Evolutionary conservation across 805 yeast species (phyloP).

Genomic region (Teunomyces atbi): DNA sequence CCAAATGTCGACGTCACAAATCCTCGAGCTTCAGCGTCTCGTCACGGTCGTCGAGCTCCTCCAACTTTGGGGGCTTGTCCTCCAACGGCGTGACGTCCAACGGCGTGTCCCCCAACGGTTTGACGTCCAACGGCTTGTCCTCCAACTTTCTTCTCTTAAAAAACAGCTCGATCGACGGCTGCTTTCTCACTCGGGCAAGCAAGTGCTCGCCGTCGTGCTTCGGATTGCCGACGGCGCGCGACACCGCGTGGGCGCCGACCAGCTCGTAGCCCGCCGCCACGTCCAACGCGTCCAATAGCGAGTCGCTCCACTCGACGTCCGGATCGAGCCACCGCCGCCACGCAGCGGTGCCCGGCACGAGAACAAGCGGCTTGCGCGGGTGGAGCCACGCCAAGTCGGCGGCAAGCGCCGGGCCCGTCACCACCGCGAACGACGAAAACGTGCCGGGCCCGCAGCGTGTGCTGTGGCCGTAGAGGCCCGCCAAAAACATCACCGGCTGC

Average conservation of each 20-base stretch:
- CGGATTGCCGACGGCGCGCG: conserved; percentile 63
- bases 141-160: conserved; percentile 11
- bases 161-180: conserved; percentile 26
- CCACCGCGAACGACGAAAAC: conserved; percentile 58
- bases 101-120: too few species aligned
- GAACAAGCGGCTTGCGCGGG: conserved; percentile 70
- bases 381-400: conserved; percentile 65
- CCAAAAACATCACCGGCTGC: conserved; percentile 57
- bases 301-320: conserved; percentile 33
- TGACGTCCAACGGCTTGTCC: not conserved
- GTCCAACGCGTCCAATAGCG: conserved; percentile 41
- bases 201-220: conserved; percentile 45
- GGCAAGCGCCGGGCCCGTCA: conserved; percentile 63
- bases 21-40: conserved; percentile 1
- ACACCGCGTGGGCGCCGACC: conserved; percentile 57
- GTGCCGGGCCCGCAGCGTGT: conserved; percentile 10
- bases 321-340: conserved; percentile 68
- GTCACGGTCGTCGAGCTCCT: not conserved
- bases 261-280: conserved; percentile 27
- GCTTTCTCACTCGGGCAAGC: conserved; percentile 25
- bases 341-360: conserved; percentile 55
- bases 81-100: too few species aligned
- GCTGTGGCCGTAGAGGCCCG: conserved; percentile 47
- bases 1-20: too few species aligned
- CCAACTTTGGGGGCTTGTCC: conserved; percentile 3